Evolutionary conservation across 371 early-diverging fungal species (phyloP).

Genomic region (Rhizopus arrhizus): DNA sequence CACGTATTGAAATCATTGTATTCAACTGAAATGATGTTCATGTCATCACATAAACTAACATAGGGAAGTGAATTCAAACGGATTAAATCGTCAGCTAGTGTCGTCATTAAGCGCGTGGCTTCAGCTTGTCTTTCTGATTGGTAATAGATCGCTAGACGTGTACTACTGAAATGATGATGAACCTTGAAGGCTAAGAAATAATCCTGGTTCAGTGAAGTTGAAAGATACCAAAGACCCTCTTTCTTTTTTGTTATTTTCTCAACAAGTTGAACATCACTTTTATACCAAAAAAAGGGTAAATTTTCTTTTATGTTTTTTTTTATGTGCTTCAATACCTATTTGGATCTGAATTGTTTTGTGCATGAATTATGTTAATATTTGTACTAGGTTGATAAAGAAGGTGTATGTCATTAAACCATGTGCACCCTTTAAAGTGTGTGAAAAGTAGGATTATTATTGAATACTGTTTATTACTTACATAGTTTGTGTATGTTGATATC

Average conservation of each 20-base stretch:
- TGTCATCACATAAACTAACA: slow-evolving; percentile 10
- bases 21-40: not conserved
- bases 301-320: not conserved
- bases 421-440: slow-evolving; percentile 16
- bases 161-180: slow-evolving; percentile 14
- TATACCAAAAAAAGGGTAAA: not conserved
- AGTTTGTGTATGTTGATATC: slow-evolving; percentile 10
- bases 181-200: slow-evolving; percentile 13
- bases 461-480: slow-evolving; percentile 6
- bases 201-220: slow-evolving; percentile 1
- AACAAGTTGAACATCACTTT: not conserved
- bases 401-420: slow-evolving; percentile 10
- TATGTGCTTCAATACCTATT: not conserved
- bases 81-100: slow-evolving; percentile 3
- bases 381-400: not conserved
- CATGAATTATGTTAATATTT: slow-evolving; percentile 13
- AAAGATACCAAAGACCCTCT: slow-evolving; percentile 12
- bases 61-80: slow-evolving; percentile 5
- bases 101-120: not conserved
- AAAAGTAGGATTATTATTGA: not conserved
- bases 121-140: slow-evolving; percentile 14
- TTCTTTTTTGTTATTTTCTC: slow-evolving; percentile 11
- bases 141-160: slow-evolving; percentile 32
- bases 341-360: slow-evolving; percentile 2
- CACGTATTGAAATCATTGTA: not conserved